Conservation (phyloP, 1,139 yeast species). For the Blastobotrys illinoisensis region DNA sequence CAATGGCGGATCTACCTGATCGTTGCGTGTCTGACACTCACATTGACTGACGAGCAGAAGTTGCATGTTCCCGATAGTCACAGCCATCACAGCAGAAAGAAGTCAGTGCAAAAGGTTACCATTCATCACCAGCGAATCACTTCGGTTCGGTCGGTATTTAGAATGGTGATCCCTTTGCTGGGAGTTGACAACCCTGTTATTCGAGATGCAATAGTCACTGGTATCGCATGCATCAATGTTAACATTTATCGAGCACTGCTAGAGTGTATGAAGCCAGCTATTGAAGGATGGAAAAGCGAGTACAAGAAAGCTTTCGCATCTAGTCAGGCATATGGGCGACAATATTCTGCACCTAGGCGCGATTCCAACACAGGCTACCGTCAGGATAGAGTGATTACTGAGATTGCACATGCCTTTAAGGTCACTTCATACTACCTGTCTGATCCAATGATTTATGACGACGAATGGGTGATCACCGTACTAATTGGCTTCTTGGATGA, state of each 20-base stretch:
- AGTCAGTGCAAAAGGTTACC: slow-evolving; percentile 58
- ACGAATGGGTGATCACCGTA: slow-evolving; percentile 64
- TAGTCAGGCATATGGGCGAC: slow-evolving; percentile 1
- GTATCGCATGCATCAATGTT: slow-evolving; percentile 83
- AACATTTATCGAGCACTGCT: slow-evolving; percentile 80
- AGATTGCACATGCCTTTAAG: slow-evolving; percentile 69
- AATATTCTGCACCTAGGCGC: slow-evolving; percentile 5
- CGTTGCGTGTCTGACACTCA: slow-evolving; percentile 87
- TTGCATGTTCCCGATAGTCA: slow-evolving; percentile 49
- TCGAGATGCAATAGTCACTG: slow-evolving; percentile 79
- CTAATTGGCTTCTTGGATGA: slow-evolving; percentile 60
- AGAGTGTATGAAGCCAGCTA: slow-evolving; percentile 65
- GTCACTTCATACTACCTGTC: slow-evolving; percentile 62
- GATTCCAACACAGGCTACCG: slow-evolving; percentile 21
- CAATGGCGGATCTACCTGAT: slow-evolving; percentile 88
- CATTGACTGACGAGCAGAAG: slow-evolving; percentile 83
- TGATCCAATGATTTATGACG: slow-evolving; percentile 49
- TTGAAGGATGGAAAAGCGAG: slow-evolving; percentile 38
- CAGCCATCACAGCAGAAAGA: slow-evolving; percentile 54
- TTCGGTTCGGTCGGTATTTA: slow-evolving; percentile 84
- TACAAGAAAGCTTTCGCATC: neutral
- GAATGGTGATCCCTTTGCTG: slow-evolving; percentile 78
- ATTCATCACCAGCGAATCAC: slow-evolving; percentile 90
- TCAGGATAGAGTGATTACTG: slow-evolving; percentile 61
- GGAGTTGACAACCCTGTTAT: slow-evolving; percentile 66